Evolutionary conservation across 2,329 filamentous ascomycete genomes (phyloP).

Genomic region (Colletotrichum somersetense): DNA sequence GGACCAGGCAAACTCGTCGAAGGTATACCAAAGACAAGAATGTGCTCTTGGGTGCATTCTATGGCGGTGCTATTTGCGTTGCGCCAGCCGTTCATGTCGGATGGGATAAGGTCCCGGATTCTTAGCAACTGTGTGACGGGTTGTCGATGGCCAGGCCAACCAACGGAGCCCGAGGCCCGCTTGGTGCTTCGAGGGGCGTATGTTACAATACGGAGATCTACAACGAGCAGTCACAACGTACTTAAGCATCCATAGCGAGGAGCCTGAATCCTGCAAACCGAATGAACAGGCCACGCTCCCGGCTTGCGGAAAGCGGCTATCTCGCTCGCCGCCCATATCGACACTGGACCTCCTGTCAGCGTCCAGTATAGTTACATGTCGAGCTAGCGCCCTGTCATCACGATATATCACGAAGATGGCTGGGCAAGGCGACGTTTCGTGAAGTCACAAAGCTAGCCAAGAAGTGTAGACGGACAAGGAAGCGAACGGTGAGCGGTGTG

Average conservation of each 20-base stretch:
- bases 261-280: neutral
- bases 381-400: neutral
- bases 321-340: neutral
- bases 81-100: neutral
- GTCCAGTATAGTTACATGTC: neutral
- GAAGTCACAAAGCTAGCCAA: neutral
- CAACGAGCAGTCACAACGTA: neutral
- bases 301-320: neutral
- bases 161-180: neutral
- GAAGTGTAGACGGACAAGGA: neutral
- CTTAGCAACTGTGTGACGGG: neutral
- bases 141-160: neutral
- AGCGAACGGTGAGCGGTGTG: too few species aligned
- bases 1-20: neutral
- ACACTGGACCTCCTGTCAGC: neutral
- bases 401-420: neutral
- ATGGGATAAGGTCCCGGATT: neutral
- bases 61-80: constrained; percentile 25
- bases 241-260: neutral
- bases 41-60: constrained; percentile 20
- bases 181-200: neutral
- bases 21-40: constrained; percentile 14
- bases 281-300: neutral
- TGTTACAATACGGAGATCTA: neutral
- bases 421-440: neutral